These are phyloP conservation scores for Calonectria henricotiae DNA, from an alignment of 2,329 filamentous ascomycete genomes.

Conservation along the genomic window DNA sequence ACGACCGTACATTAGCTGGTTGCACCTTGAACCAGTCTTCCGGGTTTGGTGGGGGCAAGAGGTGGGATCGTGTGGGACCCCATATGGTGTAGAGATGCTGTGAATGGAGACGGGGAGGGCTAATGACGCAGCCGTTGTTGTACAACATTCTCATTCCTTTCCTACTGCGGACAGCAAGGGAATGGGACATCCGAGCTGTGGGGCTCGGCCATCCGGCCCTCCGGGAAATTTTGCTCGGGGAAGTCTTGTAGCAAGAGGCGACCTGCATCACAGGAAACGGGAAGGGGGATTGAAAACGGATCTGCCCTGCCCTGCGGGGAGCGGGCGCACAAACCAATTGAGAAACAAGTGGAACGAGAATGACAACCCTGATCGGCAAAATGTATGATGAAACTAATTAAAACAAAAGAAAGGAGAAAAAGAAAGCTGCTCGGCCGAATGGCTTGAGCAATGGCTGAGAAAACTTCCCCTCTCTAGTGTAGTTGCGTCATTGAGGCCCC, in stretches of 20 bases:
- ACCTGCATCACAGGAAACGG: constrained; percentile 23
- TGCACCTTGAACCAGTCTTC: constrained; percentile 46
- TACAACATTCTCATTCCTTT: constrained; percentile 20
- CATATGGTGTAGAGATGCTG: constrained; percentile 23
- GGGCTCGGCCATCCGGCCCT: constrained; percentile 18
- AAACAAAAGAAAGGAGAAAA: constrained; percentile 24
- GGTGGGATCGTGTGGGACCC: constrained; percentile 48
- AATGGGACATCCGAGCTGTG: constrained; percentile 26
- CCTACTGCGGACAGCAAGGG: constrained; percentile 25
- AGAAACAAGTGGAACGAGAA: constrained; percentile 44
- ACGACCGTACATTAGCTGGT: constrained; percentile 47
- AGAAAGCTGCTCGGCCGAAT: background rate
- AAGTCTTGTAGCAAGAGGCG: constrained; percentile 13
- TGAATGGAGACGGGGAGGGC: constrained; percentile 32
- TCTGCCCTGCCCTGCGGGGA: background rate
- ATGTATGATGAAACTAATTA: constrained; percentile 35
- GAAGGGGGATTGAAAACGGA: background rate
- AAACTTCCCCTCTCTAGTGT: background rate
- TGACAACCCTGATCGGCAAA: constrained; percentile 44
- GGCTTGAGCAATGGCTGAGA: background rate
- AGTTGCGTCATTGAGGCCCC: constrained; percentile 16
- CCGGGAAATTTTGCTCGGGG: constrained; percentile 3
- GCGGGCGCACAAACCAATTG: constrained; percentile 37
- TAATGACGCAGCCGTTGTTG: constrained; percentile 41
- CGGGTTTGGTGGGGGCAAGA: constrained; percentile 47